Conservation (phyloP, 192 early-diverging fungal genomes). For the Podila epicladia region DNA sequence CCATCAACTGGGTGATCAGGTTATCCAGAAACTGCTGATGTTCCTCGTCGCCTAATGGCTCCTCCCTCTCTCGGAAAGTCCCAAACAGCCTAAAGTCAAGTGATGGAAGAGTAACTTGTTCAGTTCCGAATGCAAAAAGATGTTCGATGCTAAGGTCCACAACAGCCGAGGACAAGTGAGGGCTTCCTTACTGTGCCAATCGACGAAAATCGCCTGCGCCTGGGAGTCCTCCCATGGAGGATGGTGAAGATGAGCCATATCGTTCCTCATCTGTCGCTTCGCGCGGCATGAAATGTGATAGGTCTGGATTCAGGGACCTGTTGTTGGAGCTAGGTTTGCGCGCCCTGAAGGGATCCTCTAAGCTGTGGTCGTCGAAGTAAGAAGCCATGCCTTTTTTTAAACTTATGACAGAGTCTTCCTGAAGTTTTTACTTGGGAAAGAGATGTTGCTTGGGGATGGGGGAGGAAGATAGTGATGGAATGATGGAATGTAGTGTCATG, state of each 20-base stretch:
- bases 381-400: constrained; percentile 18
- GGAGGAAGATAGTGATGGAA: background rate
- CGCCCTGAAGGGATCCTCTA: constrained; percentile 38
- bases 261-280: constrained; percentile 17
- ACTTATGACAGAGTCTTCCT: background rate
- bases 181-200: constrained; percentile 30
- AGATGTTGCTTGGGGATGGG: background rate
- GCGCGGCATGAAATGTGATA: constrained; percentile 45
- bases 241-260: background rate
- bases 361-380: constrained; percentile 43
- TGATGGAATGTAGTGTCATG: background rate
- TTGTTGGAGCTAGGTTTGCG: constrained; percentile 12
- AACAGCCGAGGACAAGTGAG: too few relatives aligned
- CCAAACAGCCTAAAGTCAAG: constrained; percentile 53
- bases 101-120: background rate
- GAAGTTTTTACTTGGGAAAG: background rate
- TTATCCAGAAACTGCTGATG: constrained; percentile 64
- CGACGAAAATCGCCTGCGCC: constrained; percentile 26
- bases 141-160: background rate
- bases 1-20: constrained; percentile 62
- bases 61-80: constrained; percentile 48
- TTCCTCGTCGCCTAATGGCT: constrained; percentile 42
- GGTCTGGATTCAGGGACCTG: constrained; percentile 38
- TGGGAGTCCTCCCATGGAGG: constrained; percentile 7
- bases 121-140: background rate